Base-by-base conservation (phyloP, 306 rosid genomes). In the Sesbania bispinosa region DNA sequence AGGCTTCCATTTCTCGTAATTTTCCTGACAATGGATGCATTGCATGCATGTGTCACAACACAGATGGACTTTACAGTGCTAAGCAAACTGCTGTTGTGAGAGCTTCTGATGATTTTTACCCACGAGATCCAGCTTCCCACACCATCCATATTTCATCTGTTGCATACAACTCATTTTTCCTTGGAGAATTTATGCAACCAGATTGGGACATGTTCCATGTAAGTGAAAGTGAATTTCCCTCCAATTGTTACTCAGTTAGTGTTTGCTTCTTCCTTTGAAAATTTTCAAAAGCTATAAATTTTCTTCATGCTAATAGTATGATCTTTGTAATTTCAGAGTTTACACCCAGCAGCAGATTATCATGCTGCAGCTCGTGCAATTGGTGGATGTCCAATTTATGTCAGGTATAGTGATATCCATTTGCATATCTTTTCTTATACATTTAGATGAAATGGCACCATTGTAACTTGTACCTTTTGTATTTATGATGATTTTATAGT, bases 121-220 rank as follows among this genome's bases (percentile, higher is more conserved):
- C 97, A 2, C 89, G 32, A 0, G 97, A 95, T 71, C 99, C 99
- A 2, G 96, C 97, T 75, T 95, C 97, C 5, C 97, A 95, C 76
- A 95, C 99, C 10, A 86, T 95, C 70, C 99, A 89, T 76, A 88
- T 95, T 65, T 89, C 99, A 1, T 95, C 99, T 48, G 99, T 95
- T 38, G 99, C 96, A 7, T 95, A 89, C 78, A 95, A 95, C 79
- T 85, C 96, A 2, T 87, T 95, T 43, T 95, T 95, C 84, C 97
- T 95, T 10, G 97, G 99, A 46, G 99, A 95, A 74, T 89, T 95
- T 68, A 89, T 95, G 99, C 97, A 91, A 42, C 96, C 99, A 36
- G 99, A 95, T 52, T 95, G 99, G 97, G 99, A 95, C 69, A 95
- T 95, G 99, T 95, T 95, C 85, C 99, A 91, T 46, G 97, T 94